Percentiles rank a stretch among this genome's conserved stretches.
Evolutionary conservation across 1,139 yeast genomes (phyloP).

Genomic region (Pichia terricola): DNA sequence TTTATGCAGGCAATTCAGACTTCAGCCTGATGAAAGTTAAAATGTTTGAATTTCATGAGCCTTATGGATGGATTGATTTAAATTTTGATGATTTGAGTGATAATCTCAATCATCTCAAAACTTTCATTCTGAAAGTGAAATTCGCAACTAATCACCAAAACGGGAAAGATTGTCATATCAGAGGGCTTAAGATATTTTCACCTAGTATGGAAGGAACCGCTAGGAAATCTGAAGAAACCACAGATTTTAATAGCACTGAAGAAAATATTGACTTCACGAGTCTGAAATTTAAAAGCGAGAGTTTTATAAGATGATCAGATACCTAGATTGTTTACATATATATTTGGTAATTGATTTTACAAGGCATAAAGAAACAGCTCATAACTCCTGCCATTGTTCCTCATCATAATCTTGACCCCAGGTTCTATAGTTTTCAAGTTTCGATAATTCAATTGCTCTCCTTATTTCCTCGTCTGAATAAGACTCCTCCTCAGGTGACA

Average conservation of each 20-base stretch:
- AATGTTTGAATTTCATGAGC: conserved; percentile 54
- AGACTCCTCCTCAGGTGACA: too few relatives aligned
- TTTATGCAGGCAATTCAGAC: conserved; percentile 78
- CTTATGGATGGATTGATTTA: conserved; percentile 82
- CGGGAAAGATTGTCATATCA: conserved; percentile 89
- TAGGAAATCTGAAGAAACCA: too few relatives aligned
- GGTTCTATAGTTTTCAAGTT: conserved; percentile 5
- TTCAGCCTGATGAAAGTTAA: conserved; percentile 77
- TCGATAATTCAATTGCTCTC: conserved; percentile 15
- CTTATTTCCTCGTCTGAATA: too few relatives aligned
- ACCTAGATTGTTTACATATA: too few relatives aligned
- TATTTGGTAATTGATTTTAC: too few relatives aligned
- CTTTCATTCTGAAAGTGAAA: conserved; percentile 63
- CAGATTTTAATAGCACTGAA: too few relatives aligned
- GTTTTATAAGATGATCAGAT: conserved; percentile 18
- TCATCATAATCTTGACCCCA: too few relatives aligned
- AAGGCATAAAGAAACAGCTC: too few relatives aligned
- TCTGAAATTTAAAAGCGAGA: conserved; percentile 22
- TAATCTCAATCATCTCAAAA: conserved; percentile 51
- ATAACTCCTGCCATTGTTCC: too few relatives aligned
- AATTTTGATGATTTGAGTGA: conserved; percentile 50
- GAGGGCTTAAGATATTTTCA: conserved; percentile 53
- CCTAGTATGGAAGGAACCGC: background rate
- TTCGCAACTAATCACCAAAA: conserved; percentile 82
- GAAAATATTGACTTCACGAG: conserved; percentile 19